phyloP scores from a whole-genome alignment of 768 basidiomycete species.

The Scleroderma citrinum region DNA sequence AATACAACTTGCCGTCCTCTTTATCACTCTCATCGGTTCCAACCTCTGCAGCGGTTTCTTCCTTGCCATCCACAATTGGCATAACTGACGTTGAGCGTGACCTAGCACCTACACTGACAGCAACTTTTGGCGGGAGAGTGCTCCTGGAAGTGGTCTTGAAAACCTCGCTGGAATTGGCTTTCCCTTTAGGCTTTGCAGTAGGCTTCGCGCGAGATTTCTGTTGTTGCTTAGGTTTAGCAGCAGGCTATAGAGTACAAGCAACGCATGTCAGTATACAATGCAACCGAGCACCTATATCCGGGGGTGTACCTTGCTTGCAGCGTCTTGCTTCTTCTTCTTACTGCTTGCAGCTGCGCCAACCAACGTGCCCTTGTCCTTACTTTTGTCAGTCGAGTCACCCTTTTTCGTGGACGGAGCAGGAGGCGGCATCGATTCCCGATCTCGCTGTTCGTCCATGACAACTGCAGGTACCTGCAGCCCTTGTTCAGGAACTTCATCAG shows the following conservation, averaged over 20 bases:
- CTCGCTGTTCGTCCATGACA: slow-evolving; percentile 18
- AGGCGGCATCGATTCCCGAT: slow-evolving; percentile 59
- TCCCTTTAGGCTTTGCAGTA: slow-evolving; percentile 23
- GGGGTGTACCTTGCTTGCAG: slow-evolving; percentile 15
- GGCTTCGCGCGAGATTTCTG: slow-evolving; percentile 29
- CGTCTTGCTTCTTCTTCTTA: slow-evolving; percentile 31
- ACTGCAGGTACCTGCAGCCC: slow-evolving; percentile 7
- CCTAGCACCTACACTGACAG: slow-evolving; percentile 33
- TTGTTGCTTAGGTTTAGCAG: slow-evolving; percentile 24
- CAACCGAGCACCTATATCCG: not conserved
- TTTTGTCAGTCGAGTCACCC: slow-evolving; percentile 10
- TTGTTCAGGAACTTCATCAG: slow-evolving; percentile 5
- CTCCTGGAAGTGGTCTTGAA: slow-evolving; percentile 12
- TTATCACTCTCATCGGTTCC: slow-evolving; percentile 40
- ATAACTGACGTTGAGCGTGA: slow-evolving; percentile 71
- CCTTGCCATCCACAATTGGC: slow-evolving; percentile 37
- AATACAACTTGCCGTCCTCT: slow-evolving; percentile 65
- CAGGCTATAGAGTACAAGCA: slow-evolving; percentile 9
- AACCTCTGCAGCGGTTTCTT: slow-evolving; percentile 41
- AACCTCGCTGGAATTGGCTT: slow-evolving; percentile 8
- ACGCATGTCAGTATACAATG: not conserved
- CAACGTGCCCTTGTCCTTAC: slow-evolving; percentile 16
- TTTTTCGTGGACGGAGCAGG: slow-evolving; percentile 28
- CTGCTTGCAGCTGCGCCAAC: slow-evolving; percentile 17
- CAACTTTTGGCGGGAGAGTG: slow-evolving; percentile 12